A percentile compares a stretch with the other conserved stretches of the same genome.
Evolutionary conservation across 1,139 yeast species (phyloP).

Genomic region (Saccharomyces hybrid): DNA sequence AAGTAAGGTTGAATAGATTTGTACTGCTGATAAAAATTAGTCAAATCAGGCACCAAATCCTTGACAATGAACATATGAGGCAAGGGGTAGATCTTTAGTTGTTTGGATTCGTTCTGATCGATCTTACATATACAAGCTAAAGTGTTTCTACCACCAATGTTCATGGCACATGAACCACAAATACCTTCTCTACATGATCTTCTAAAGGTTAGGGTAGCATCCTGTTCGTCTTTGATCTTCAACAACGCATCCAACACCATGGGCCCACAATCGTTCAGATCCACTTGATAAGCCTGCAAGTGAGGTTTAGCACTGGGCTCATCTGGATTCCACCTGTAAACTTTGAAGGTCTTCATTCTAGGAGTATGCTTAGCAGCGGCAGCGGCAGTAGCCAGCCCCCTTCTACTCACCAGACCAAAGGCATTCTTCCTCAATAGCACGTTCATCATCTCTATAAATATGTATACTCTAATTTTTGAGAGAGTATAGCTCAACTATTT

Average conservation of each 20-base stretch:
- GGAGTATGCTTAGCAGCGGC: conserved; percentile 34
- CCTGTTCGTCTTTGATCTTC: conserved; percentile 94
- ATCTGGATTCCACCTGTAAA: conserved; percentile 98
- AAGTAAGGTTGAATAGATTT: conserved; percentile 95
- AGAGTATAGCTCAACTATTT: not conserved
- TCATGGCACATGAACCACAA: conserved; percentile 99
- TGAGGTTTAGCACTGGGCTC: conserved; percentile 88
- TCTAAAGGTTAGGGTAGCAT: conserved; percentile 89
- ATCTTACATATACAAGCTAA: conserved; percentile 94
- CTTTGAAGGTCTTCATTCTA: conserved; percentile 73
- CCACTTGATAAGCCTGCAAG: conserved; percentile 75
- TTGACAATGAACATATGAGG: conserved; percentile 98
- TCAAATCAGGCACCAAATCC: conserved; percentile 95
- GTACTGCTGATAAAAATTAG: conserved; percentile 96
- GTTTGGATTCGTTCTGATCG: conserved; percentile 68
- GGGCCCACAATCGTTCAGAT: conserved; percentile 90
- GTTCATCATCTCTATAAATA: conserved; percentile 7
- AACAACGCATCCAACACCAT: conserved; percentile 94
- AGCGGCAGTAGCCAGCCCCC: conserved; percentile 28
- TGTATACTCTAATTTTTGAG: not conserved
- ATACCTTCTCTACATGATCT: conserved; percentile 99
- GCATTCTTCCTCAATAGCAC: conserved; percentile 7
- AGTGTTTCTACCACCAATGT: conserved; percentile 95
- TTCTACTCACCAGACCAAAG: conserved; percentile 13
- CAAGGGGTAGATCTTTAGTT: conserved; percentile 85